A percentile compares a stretch with the other conserved stretches of the same genome.
phyloP scores from a whole-genome alignment of 768 basidiomycete genomes.

The Lactarius akahatsu region DNA sequence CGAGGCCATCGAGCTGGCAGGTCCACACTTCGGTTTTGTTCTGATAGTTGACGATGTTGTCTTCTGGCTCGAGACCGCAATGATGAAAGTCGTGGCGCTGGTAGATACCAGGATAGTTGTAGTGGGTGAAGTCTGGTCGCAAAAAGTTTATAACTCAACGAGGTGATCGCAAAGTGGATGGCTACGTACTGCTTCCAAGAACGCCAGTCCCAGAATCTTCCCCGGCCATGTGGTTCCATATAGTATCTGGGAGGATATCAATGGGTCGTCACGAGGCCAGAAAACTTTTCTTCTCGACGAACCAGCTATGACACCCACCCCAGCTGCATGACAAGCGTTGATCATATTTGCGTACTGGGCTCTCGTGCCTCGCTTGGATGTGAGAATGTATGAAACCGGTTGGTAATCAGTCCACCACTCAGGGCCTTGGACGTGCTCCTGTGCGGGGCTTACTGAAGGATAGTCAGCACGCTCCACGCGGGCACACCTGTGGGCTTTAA shows the following conservation, averaged over 20 bases:
- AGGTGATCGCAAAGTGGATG: too few species aligned
- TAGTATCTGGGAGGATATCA: constrained; percentile 39
- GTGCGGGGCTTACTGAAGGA: constrained; percentile 46
- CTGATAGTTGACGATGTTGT: constrained; percentile 56
- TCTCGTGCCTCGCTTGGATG: constrained; percentile 63
- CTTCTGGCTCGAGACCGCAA: constrained; percentile 53
- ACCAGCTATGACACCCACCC: constrained; percentile 44
- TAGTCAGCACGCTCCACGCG: neutral
- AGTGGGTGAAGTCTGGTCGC: constrained; percentile 48
- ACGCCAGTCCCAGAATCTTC: constrained; percentile 42
- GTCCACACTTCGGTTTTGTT: constrained; percentile 52
- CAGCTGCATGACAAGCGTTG: constrained; percentile 39
- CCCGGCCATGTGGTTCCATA: constrained; percentile 69
- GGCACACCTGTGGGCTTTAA: neutral
- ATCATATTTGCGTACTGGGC: constrained; percentile 49
- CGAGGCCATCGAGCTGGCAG: constrained; percentile 41
- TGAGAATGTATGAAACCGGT: constrained; percentile 62
- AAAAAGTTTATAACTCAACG: neutral
- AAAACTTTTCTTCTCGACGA: neutral
- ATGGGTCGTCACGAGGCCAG: constrained; percentile 34
- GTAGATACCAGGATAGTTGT: constrained; percentile 38
- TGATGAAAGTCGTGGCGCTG: constrained; percentile 57
- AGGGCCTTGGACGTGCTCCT: constrained; percentile 55
- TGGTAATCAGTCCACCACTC: constrained; percentile 80
- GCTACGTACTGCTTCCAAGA: constrained; percentile 18